Conservation (phyloP, 2,329 filamentous ascomycete genomes). For the Cyphellophora europaea region DNA sequence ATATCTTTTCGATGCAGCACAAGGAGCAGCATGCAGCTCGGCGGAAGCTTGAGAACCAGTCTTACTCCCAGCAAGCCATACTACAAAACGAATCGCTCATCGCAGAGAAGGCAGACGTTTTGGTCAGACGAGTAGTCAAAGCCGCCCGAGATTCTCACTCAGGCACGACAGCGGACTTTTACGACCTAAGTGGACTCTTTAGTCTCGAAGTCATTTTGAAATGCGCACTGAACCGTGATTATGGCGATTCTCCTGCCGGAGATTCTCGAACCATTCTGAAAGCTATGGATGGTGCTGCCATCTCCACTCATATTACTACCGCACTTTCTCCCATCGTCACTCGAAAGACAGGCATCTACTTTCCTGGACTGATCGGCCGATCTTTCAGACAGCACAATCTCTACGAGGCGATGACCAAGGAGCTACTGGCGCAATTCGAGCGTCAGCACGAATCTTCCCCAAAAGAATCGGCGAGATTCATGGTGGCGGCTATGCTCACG, state of each 20-base stretch:
- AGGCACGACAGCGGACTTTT: slow-evolving; percentile 2
- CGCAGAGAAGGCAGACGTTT: slow-evolving; percentile 3
- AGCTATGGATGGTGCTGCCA: slow-evolving; percentile 2
- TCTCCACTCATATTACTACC: slow-evolving; percentile 1
- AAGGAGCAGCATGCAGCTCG: slow-evolving; percentile 5
- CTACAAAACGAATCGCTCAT: slow-evolving; percentile 8
- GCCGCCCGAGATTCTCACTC: background rate
- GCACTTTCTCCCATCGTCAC: slow-evolving; percentile 1
- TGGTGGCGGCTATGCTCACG: slow-evolving; percentile 4
- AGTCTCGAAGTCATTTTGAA: slow-evolving; percentile 10
- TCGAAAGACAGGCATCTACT: background rate
- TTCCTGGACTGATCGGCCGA: slow-evolving; percentile 4
- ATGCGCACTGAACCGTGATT: slow-evolving; percentile 5
- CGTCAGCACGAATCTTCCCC: background rate
- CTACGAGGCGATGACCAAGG: slow-evolving; percentile 2
- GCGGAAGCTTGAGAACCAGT: slow-evolving; percentile 7
- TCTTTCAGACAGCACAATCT: slow-evolving; percentile 2
- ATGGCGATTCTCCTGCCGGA: background rate
- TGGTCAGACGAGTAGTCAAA: slow-evolving; percentile 5
- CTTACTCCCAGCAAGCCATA: slow-evolving; percentile 7
- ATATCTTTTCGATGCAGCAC: slow-evolving; percentile 5
- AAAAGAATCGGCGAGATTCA: background rate
- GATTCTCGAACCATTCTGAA: slow-evolving; percentile 1
- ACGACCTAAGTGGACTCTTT: slow-evolving; percentile 5
- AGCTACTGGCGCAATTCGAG: slow-evolving; percentile 1